Percentiles rank a stretch among this genome's conserved stretches.
phyloP scores from a whole-genome alignment of 257 asterid genomes.

The Parsonsia alboflavescens region DNA sequence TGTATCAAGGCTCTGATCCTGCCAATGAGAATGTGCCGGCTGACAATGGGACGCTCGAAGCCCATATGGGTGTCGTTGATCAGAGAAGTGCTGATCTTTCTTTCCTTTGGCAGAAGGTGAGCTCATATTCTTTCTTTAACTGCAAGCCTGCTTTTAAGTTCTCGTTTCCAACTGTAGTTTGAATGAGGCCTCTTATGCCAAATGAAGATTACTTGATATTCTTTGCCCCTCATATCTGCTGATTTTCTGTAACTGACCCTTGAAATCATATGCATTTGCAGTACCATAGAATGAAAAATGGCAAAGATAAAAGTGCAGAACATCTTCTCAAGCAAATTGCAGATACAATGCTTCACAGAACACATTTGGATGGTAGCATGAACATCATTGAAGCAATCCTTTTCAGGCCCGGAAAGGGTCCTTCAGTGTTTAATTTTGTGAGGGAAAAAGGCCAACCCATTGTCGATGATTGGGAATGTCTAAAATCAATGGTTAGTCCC shows the following conservation, averaged over 20 bases:
- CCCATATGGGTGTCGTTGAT: conserved; percentile 49
- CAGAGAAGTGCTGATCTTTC: conserved; percentile 85
- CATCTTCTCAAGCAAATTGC: conserved; percentile 41
- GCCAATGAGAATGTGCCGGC: conserved; percentile 59
- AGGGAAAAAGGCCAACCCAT: conserved; percentile 51
- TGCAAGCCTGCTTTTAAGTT: not conserved
- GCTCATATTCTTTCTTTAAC: not conserved
- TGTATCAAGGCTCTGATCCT: conserved; percentile 82
- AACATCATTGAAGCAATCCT: conserved; percentile 45
- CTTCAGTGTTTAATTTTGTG: conserved; percentile 35
- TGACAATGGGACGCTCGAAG: conserved; percentile 22
- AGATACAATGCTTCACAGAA: conserved; percentile 46
- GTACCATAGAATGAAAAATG: conserved; percentile 43
- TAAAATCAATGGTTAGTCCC: conserved; percentile 59
- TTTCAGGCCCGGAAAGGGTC: conserved; percentile 56
- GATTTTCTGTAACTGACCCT: not conserved
- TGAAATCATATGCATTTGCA: conserved; percentile 9
- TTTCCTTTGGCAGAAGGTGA: conserved; percentile 69
- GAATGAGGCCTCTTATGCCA: not conserved
- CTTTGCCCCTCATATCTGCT: not conserved
- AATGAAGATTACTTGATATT: not conserved
- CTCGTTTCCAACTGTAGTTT: not conserved
- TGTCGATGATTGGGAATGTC: conserved; percentile 84
- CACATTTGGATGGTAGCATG: conserved; percentile 59
- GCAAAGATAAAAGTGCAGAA: conserved; percentile 32